Evolutionary conservation across 345 rosid species (phyloP), one percentile per base, ranked within the genome.

Genomic region (Eutrema japonicum): DNA sequence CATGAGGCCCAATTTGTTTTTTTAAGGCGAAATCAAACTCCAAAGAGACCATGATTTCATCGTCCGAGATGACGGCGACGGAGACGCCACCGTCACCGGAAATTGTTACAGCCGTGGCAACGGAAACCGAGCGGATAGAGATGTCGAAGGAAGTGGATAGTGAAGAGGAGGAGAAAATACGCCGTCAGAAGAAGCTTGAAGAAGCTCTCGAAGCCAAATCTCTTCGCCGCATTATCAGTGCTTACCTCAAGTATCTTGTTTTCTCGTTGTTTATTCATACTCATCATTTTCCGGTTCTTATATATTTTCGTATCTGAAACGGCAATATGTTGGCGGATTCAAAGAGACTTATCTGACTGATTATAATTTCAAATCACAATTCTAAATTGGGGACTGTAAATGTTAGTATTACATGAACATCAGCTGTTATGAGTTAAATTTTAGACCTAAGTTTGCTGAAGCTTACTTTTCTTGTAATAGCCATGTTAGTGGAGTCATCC

Each of bases 161-260:
- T 35, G 89, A 78, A 60, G 96, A 86, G 42, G 90, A 86, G 64
- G 94, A 84, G 58, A 88, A 78, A 37, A 82, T 79, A 48, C 82
- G 64, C 13, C 98, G 94, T 60, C 90, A 82, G 75, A 79, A 89
- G 70, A 91, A 76, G 83, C 86, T 88, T 43, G 96, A 95, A 82
- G 99, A 92, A 82, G 96, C 89, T 45, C 92, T 95, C 40, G 96
- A 95, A 81, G 88, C 90, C 82, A 81, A 90, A 82, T 92, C 99
- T 67, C 99, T 95, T 22, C 76, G 97, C 66, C 97, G 99, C 73
- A 95, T 95, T 63, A 86, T 95, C 77, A 90, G 91, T 67, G 99
- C 99, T 79, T 95, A 87, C 71, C 93, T 92, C 85, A 90, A 95
- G 99, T 92, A 78, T 47, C 16, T 67, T 49, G 22, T 46, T 30